phyloP scores from a whole-genome alignment of 768 basidiomycete species.

The Paxillus ammoniavirescens region DNA sequence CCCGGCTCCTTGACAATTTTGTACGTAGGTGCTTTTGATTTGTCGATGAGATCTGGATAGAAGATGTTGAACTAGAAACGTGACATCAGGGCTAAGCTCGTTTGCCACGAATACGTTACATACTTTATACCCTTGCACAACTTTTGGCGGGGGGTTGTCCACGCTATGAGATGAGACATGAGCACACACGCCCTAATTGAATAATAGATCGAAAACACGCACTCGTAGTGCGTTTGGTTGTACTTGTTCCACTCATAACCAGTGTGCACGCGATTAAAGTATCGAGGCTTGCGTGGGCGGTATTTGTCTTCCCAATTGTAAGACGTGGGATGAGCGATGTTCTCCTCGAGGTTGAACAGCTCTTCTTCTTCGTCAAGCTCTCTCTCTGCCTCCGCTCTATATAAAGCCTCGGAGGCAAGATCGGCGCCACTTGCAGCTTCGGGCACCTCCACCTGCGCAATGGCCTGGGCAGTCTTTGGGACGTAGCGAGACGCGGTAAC shows the following conservation, averaged over 20 bases:
- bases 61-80: conserved; percentile 84
- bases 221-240: conserved; percentile 99
- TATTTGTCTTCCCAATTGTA: conserved; percentile 99
- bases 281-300: conserved; percentile 92
- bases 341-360: conserved; percentile 90
- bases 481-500: conserved; percentile 89
- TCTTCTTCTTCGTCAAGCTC: conserved; percentile 97
- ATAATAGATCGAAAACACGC: conserved; percentile 13
- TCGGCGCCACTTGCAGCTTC: conserved; percentile 65
- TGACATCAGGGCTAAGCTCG: conserved; percentile 10
- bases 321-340: conserved; percentile 74
- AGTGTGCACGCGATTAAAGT: conserved; percentile 98
- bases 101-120: conserved; percentile 7
- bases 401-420: conserved; percentile 86
- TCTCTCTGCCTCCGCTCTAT: conserved; percentile 87
- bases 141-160: conserved; percentile 98
- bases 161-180: conserved; percentile 50
- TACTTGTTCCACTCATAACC: conserved; percentile 99
- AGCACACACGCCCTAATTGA: conserved; percentile 2
- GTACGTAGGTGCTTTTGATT: conserved; percentile 94
- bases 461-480: conserved; percentile 64
- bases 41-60: conserved; percentile 99
- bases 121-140: conserved; percentile 98
- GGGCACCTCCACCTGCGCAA: conserved; percentile 54
- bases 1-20: conserved; percentile 92